These are phyloP conservation scores for Paramecium sonneborni DNA, from an alignment of 73 alveolate species.

Conservation along the genomic window DNA sequence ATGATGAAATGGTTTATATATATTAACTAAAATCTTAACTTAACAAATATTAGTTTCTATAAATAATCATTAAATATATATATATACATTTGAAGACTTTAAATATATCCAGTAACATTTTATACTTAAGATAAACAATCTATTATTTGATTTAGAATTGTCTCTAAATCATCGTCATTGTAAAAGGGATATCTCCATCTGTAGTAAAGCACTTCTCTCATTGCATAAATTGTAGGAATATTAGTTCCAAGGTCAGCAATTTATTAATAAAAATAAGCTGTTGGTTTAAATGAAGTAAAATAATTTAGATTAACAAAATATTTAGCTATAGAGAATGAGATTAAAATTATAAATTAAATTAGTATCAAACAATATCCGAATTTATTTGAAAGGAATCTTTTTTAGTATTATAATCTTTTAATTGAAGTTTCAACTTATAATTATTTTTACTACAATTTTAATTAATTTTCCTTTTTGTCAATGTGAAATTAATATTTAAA, in stretches of 20 bases:
- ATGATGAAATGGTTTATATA: background rate
- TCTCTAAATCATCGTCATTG: background rate
- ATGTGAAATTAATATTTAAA: background rate
- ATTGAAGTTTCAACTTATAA: background rate
- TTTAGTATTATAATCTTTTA: constrained; percentile 1
- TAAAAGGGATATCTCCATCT: constrained; percentile 57
- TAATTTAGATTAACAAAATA: background rate
- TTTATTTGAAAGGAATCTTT: background rate
- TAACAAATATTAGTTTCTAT: background rate
- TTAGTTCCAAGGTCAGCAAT: constrained; percentile 31
- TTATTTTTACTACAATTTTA: constrained; percentile 14
- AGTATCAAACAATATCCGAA: background rate
- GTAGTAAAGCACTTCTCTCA: constrained; percentile 48
- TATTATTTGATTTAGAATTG: background rate
- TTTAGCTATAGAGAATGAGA: background rate
- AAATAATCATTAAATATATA: too few species aligned
- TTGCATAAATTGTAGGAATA: constrained; percentile 31
- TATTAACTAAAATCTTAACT: background rate
- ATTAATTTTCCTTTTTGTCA: background rate
- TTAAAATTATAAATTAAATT: background rate
- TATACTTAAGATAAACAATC: background rate
- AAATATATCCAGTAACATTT: background rate
- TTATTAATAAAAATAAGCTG: constrained; percentile 20
- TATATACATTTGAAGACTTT: background rate
- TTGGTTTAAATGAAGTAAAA: background rate